Base-by-base conservation (phyloP, 78 protist genomes). In the Dictyostelium discoideum region DNA sequence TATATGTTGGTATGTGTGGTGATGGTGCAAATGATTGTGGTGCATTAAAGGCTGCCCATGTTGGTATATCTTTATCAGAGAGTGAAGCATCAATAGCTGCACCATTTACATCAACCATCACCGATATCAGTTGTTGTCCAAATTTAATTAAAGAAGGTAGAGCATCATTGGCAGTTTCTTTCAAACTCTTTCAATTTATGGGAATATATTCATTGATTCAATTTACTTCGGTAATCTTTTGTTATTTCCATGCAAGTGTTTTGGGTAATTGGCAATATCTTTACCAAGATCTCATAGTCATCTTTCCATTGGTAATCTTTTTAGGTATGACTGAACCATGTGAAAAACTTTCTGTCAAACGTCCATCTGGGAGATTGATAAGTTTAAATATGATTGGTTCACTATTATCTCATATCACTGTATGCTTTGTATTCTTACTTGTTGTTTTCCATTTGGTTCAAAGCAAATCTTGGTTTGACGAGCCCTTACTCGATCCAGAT, bases 1-100 rank as follows among this genome's bases (percentile, higher is more conserved):
- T 77, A 46, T 3, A 24, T 54, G 96, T 98, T n/a, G 98, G 98
- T 65, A 99, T 99, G 99, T 98, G 99, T 65, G 99, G 99, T 20
- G 99, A 99, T 90, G 99, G 99, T 80, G 98, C 99, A 4, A 99
- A 99, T 95, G 99, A 99, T 85, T 99, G 99, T 18, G 99, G 99
- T 22, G 99, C 99, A 5, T 97, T 99, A 42, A 99, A 99, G 92
- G 98, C 97, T 24, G 99, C 99, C 0, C 98, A 97, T 50, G 99
- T 99, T 29, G 99, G 99, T 11, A 73, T 94, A 20, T 94, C 96
- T 78, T 97, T 22, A 98, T 99, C 93, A 1, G 65, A 83, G 6
- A 76, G 83, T 5, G 99, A 99, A 50, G 99, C 99, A 8, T 97
- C 99, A 6, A 96, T 99, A 11, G 99, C 99, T 24, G 92, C 99